Evolutionary conservation across 1,284 basidiomycete species (phyloP).

Genomic region (Coniferiporia sulphurascens): DNA sequence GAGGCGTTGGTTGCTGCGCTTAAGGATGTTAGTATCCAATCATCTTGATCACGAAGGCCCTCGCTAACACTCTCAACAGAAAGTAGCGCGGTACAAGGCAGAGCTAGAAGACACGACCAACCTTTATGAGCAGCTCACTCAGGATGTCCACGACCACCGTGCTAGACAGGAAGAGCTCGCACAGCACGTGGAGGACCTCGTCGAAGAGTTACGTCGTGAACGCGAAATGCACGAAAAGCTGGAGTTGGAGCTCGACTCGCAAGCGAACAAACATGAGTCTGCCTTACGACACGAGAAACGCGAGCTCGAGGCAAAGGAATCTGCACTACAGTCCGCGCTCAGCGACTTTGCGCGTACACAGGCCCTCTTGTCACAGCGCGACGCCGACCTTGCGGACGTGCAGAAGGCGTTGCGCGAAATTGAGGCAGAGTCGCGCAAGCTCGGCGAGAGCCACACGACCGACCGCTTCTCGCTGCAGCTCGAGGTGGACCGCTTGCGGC

Average conservation of each 20-base stretch:
- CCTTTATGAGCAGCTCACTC: constrained; percentile 52
- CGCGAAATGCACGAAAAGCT: constrained; percentile 51
- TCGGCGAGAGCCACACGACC: constrained; percentile 78
- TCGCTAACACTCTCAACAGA: constrained; percentile 38
- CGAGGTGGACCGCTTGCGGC: constrained; percentile 83
- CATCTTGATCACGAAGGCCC: neutral
- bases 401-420: constrained; percentile 66
- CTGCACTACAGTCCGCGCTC: constrained; percentile 55
- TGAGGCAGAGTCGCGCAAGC: constrained; percentile 65
- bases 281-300: constrained; percentile 55
- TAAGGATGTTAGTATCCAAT: constrained; percentile 59
- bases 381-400: constrained; percentile 68
- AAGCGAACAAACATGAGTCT: constrained; percentile 54
- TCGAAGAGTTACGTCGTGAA: constrained; percentile 56
- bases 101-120: constrained; percentile 60
- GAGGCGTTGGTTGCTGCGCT: constrained; percentile 68
- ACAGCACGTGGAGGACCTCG: constrained; percentile 69
- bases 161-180: constrained; percentile 55
- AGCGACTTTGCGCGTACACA: constrained; percentile 59
- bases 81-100: constrained; percentile 55
- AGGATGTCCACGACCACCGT: constrained; percentile 58
- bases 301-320: constrained; percentile 61
- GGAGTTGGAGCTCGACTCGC: constrained; percentile 50
- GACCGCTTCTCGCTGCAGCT: constrained; percentile 86
- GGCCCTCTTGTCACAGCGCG: constrained; percentile 58